These are phyloP conservation scores for Mycena vulgaris DNA, from an alignment of 768 basidiomycete species.

Conservation along the genomic window DNA sequence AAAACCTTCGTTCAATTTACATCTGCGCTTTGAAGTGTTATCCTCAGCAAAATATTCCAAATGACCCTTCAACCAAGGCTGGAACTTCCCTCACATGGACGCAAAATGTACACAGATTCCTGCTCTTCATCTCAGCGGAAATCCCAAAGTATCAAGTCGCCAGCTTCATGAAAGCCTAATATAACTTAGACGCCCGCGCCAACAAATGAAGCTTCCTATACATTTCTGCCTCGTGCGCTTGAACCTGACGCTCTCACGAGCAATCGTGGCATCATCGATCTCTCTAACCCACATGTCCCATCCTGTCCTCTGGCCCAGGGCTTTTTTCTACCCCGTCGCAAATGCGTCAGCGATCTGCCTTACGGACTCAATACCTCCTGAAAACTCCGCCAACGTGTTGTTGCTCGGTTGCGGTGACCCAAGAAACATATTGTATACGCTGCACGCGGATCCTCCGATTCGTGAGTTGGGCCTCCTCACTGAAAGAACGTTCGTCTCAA, in stretches of 20 bases:
- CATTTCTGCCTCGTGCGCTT: not conserved
- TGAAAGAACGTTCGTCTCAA: not conserved
- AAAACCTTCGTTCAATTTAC: no score
- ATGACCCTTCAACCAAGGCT: no score
- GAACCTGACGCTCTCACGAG: not conserved
- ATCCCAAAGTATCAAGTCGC: no score
- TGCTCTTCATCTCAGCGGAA: no score
- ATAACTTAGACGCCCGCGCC: not conserved
- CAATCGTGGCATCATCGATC: not conserved
- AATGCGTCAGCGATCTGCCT: conserved; percentile 64
- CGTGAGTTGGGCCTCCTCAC: conserved; percentile 28
- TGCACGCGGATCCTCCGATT: conserved; percentile 43
- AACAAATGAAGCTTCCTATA: not conserved
- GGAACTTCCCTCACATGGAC: no score
- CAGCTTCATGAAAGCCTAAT: not conserved
- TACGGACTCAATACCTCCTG: conserved; percentile 58
- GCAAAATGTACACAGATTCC: no score
- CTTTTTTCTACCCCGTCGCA: conserved; percentile 66
- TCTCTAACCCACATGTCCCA: conserved; percentile 52
- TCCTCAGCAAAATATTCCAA: no score
- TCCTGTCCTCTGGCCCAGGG: conserved; percentile 53
- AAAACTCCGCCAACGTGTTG: conserved; percentile 57
- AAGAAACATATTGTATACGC: conserved; percentile 62
- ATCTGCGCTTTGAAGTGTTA: no score
- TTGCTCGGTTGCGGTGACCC: conserved; percentile 66